A percentile compares a stretch with the other conserved stretches of the same genome.
Conservation (phyloP, 1,284 basidiomycete species). For the Trichosporon asahii region DNA sequence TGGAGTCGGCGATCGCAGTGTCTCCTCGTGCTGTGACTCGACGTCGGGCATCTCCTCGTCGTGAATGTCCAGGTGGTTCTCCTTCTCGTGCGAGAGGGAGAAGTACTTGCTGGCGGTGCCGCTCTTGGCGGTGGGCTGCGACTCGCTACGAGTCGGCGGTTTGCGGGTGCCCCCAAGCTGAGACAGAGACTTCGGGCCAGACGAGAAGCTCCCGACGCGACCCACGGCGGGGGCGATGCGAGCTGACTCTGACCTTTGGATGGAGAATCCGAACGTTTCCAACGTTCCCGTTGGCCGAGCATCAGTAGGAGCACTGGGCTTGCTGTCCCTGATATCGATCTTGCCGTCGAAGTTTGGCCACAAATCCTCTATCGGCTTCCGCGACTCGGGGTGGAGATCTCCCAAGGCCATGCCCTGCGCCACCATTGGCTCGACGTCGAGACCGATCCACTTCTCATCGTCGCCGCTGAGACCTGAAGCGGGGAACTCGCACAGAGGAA, state of each 20-base stretch:
- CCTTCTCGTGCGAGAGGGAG: slow-evolving; percentile 22
- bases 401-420: slow-evolving; percentile 67
- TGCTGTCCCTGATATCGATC: background rate
- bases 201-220: slow-evolving; percentile 36
- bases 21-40: background rate
- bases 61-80: slow-evolving; percentile 19
- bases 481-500: slow-evolving; percentile 64
- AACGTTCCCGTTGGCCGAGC: slow-evolving; percentile 30
- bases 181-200: slow-evolving; percentile 43
- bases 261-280: slow-evolving; percentile 39
- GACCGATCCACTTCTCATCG: slow-evolving; percentile 70
- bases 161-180: slow-evolving; percentile 23
- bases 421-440: slow-evolving; percentile 51
- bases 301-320: background rate
- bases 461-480: slow-evolving; percentile 59
- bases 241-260: slow-evolving; percentile 26
- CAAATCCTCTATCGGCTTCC: slow-evolving; percentile 70
- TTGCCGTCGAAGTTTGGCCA: slow-evolving; percentile 59
- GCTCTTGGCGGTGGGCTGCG: background rate
- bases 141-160: background rate
- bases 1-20: slow-evolving; percentile 16
- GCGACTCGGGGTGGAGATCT: slow-evolving; percentile 71
- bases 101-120: slow-evolving; percentile 39
- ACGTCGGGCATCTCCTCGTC: slow-evolving; percentile 29
- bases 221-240: slow-evolving; percentile 28